Conservation (phyloP, 331 rosid genomes). For the Acacia pycnantha region DNA sequence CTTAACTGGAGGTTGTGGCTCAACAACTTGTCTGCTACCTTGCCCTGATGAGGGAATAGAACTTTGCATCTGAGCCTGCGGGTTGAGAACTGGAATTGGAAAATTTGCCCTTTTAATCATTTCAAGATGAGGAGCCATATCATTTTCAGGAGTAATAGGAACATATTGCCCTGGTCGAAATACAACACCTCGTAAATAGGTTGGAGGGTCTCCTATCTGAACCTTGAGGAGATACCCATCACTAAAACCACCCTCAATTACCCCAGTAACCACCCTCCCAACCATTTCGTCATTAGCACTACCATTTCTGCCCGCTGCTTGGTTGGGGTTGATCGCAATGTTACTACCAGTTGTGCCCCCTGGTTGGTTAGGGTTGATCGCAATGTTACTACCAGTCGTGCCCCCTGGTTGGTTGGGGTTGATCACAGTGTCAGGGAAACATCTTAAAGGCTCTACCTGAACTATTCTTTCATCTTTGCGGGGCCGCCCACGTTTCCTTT, state of each 20-base stretch:
- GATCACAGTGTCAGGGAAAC: constrained; percentile 18
- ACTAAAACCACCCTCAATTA: constrained; percentile 49
- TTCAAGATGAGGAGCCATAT: constrained; percentile 48
- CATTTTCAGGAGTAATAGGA: constrained; percentile 48
- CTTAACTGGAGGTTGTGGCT: constrained; percentile 10
- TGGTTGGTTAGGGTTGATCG: constrained; percentile 3
- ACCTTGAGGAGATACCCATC: constrained; percentile 56
- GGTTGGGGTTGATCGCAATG: constrained; percentile 1
- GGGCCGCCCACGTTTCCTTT: constrained; percentile 64
- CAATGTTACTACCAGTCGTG: neutral
- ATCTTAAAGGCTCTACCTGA: constrained; percentile 6
- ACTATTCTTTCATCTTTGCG: constrained; percentile 43
- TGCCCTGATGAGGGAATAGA: constrained; percentile 30
- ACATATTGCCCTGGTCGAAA: constrained; percentile 39
- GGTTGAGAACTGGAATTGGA: constrained; percentile 32
- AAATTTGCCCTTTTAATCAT: constrained; percentile 43
- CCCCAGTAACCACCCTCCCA: constrained; percentile 51
- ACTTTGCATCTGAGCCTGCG: constrained; percentile 20
- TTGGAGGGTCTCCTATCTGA: constrained; percentile 34
- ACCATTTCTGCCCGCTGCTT: neutral
- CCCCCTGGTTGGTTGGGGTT: neutral
- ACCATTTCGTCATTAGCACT: constrained; percentile 34
- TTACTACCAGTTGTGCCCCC: neutral
- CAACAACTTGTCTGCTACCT: constrained; percentile 29
- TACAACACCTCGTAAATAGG: constrained; percentile 42